These are phyloP conservation scores for Suillus plorans DNA, from an alignment of 768 basidiomycete genomes.

Conservation along the genomic window DNA sequence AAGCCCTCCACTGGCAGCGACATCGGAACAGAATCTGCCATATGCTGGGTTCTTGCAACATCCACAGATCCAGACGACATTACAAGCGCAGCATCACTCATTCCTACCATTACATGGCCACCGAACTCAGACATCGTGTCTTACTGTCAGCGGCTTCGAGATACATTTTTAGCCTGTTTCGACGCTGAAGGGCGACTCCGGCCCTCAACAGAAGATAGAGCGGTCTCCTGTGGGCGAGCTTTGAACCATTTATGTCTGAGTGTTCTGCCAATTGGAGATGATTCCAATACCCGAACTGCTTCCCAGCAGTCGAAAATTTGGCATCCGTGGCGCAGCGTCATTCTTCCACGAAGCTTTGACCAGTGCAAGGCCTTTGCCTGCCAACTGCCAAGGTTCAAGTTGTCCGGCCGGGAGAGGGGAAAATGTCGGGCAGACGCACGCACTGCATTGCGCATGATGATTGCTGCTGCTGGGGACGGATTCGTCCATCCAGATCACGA, in stretches of 20 bases:
- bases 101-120: conserved; percentile 5
- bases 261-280: not conserved
- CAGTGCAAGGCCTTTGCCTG: not conserved
- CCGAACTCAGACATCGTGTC: not conserved
- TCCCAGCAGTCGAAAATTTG: not conserved
- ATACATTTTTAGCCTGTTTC: conserved; percentile 7
- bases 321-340: not conserved
- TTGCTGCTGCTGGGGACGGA: not conserved
- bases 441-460: conserved; percentile 4
- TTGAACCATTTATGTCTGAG: not conserved
- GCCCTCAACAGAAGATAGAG: not conserved
- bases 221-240: conserved; percentile 3
- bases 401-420: not conserved
- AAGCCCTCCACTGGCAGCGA: not conserved
- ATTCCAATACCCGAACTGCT: not conserved
- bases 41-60: conserved; percentile 8
- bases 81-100: conserved; percentile 1
- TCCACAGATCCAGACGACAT: conserved; percentile 7
- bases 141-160: not conserved
- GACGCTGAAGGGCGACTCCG: not conserved
- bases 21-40: not conserved
- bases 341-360: conserved; percentile 1
- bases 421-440: not conserved
- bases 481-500: not conserved
- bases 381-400: not conserved